phyloP scores from a whole-genome alignment of 306 rosid species.

The Sophora flavescens region DNA sequence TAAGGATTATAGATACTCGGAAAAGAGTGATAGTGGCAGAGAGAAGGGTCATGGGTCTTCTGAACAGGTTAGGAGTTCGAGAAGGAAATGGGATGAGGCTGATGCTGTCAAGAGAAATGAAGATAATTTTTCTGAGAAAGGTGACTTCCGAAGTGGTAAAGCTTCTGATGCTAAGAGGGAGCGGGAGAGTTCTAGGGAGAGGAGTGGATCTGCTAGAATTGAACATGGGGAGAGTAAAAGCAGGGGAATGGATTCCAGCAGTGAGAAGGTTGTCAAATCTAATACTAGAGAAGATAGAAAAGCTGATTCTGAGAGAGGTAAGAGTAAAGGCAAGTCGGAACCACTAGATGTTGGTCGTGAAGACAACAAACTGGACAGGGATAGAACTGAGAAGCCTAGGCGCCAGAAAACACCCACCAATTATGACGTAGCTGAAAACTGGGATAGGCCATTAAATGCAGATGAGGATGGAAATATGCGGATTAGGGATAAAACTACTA shows the following conservation, averaged over 20 bases:
- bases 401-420: slow-evolving; percentile 64
- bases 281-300: slow-evolving; percentile 73
- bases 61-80: slow-evolving; percentile 70
- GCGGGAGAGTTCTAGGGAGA: slow-evolving; percentile 72
- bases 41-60: slow-evolving; percentile 83
- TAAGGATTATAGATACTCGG: slow-evolving; percentile 68
- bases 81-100: slow-evolving; percentile 96
- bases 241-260: slow-evolving; percentile 60
- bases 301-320: slow-evolving; percentile 75
- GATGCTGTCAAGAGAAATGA: slow-evolving; percentile 62
- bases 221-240: slow-evolving; percentile 73
- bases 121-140: slow-evolving; percentile 66
- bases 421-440: slow-evolving; percentile 67
- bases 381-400: slow-evolving; percentile 72
- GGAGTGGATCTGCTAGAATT: slow-evolving; percentile 65
- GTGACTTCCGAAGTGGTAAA: slow-evolving; percentile 64
- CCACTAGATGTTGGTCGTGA: slow-evolving; percentile 60
- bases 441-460: slow-evolving; percentile 65
- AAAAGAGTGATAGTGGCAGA: slow-evolving; percentile 67
- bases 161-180: slow-evolving; percentile 67
- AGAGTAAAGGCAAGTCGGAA: slow-evolving; percentile 74
- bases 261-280: slow-evolving; percentile 65
- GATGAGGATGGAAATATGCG: slow-evolving; percentile 72
- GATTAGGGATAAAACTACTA: slow-evolving; percentile 69
- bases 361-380: slow-evolving; percentile 64